A percentile compares a stretch with the other conserved stretches of the same genome.
Conservation (phyloP, 106 monocot genomes). For the Triglochin maritima region DNA sequence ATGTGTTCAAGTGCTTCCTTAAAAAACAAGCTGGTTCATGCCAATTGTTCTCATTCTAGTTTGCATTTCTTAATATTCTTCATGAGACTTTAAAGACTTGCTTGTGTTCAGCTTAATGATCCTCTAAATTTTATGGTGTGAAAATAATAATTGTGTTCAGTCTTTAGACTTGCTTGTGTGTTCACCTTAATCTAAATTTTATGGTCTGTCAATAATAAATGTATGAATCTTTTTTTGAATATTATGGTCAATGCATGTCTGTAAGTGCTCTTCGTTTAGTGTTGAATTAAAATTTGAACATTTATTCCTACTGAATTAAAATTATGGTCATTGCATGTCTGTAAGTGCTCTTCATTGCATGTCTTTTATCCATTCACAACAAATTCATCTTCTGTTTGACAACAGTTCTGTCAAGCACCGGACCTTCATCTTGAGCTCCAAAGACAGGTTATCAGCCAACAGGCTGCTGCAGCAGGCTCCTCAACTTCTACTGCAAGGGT, state of each 20-base stretch:
- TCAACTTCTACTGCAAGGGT: conserved; percentile 18
- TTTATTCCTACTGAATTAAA: neutral
- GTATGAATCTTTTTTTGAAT: neutral
- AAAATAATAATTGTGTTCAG: too few relatives aligned
- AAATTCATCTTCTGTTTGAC: neutral
- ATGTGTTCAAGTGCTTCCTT: too few relatives aligned
- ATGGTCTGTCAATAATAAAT: too few relatives aligned
- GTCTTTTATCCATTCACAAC: neutral
- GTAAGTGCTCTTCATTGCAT: neutral
- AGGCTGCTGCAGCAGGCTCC: conserved; percentile 4
- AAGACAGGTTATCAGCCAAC: conserved; percentile 13
- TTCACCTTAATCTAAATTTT: too few relatives aligned
- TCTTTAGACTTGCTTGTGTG: too few relatives aligned
- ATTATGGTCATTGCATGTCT: neutral
- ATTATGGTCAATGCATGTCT: neutral
- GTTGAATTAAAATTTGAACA: neutral
- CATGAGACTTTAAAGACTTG: too few relatives aligned
- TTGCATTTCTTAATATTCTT: too few relatives aligned
- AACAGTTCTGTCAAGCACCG: conserved; percentile 13
- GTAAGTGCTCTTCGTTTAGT: neutral
- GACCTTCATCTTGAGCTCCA: conserved; percentile 17
- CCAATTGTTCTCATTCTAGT: too few relatives aligned
- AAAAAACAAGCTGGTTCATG: too few relatives aligned
- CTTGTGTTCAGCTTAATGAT: too few relatives aligned
- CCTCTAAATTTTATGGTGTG: too few relatives aligned